phyloP scores from a whole-genome alignment of 768 basidiomycete species.

The Lactarius psammicola region DNA sequence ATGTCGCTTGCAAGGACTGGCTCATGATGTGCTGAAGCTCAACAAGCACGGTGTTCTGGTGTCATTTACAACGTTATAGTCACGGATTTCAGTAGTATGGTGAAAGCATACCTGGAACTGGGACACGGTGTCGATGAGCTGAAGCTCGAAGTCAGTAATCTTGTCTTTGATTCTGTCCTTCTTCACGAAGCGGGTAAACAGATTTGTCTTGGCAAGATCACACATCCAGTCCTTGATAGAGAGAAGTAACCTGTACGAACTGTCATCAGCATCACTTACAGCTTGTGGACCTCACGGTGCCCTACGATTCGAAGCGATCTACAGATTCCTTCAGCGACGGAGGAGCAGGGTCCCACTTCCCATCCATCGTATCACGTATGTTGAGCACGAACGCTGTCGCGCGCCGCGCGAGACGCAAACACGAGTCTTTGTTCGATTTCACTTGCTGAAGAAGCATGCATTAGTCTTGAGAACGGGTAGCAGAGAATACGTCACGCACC shows the following conservation, averaged over 20 bases:
- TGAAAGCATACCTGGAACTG: conserved; percentile 13
- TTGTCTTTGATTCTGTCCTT: conserved; percentile 6
- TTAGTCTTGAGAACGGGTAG: not conserved
- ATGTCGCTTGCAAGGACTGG: conserved; percentile 2
- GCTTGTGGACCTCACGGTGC: not conserved
- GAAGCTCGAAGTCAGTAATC: conserved; percentile 19
- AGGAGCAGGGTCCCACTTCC: conserved; percentile 16
- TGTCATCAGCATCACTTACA: not conserved
- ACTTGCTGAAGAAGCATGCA: conserved; percentile 1
- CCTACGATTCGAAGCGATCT: conserved; percentile 14
- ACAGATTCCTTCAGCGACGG: conserved; percentile 12
- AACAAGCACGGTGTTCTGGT: conserved; percentile 15
- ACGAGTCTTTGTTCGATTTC: conserved; percentile 14
- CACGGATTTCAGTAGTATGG: not conserved
- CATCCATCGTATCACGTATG: conserved; percentile 20
- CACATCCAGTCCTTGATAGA: conserved; percentile 15
- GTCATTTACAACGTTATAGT: not conserved
- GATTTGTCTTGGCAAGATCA: conserved; percentile 10
- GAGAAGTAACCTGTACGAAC: conserved; percentile 11
- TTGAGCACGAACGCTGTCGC: conserved; percentile 16
- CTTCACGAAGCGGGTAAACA: conserved; percentile 14
- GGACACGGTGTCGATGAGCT: conserved; percentile 14
- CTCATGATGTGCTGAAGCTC: conserved; percentile 19
- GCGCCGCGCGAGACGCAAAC: conserved; percentile 12
- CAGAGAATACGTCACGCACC: not conserved